A percentile compares a stretch with the other conserved stretches of the same genome.
Conservation (phyloP, 2,329 filamentous ascomycete species). For the Aspergillus cejpii region DNA sequence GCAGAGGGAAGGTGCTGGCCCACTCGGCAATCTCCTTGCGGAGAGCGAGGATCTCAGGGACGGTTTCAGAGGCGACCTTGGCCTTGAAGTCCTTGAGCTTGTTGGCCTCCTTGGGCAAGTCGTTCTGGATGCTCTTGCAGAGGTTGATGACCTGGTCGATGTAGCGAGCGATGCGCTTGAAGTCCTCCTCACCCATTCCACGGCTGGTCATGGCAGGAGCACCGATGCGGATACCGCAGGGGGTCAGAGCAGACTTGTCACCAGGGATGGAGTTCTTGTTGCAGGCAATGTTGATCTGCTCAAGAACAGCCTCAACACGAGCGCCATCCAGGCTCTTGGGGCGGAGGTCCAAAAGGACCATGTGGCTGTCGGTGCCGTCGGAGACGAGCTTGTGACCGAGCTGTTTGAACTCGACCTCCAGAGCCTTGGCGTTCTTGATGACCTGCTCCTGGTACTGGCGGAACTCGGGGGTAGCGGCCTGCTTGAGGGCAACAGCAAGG, state of each 20-base stretch:
- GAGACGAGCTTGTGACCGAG: conserved; percentile 79
- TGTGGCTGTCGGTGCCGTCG: conserved; percentile 94
- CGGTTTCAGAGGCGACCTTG: conserved; percentile 71
- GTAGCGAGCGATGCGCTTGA: conserved; percentile 81
- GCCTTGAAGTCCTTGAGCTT: conserved; percentile 99
- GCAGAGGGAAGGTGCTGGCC: conserved; percentile 87
- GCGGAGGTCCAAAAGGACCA: conserved; percentile 88
- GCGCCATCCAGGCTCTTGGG: conserved; percentile 80
- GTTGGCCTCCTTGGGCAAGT: conserved; percentile 92
- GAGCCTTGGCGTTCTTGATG: conserved; percentile 80
- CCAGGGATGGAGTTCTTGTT: conserved; percentile 99
- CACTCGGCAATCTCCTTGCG: conserved; percentile 84
- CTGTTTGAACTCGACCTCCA: conserved; percentile 65
- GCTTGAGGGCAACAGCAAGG: conserved; percentile 86
- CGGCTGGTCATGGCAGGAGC: conserved; percentile 96
- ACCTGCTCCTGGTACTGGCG: conserved; percentile 87
- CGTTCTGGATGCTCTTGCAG: conserved; percentile 76
- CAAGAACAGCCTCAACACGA: conserved; percentile 88
- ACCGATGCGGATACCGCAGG: conserved; percentile 90
- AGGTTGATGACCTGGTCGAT: conserved; percentile 86
- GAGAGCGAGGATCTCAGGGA: conserved; percentile 74
- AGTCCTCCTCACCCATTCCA: conserved; percentile 88
- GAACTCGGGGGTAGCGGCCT: conserved; percentile 84
- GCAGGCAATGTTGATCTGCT: conserved; percentile 97
- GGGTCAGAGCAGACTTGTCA: conserved; percentile 93